Base-by-base conservation (phyloP, 169 alveolate species). In the Toxoplasma gondii region DNA sequence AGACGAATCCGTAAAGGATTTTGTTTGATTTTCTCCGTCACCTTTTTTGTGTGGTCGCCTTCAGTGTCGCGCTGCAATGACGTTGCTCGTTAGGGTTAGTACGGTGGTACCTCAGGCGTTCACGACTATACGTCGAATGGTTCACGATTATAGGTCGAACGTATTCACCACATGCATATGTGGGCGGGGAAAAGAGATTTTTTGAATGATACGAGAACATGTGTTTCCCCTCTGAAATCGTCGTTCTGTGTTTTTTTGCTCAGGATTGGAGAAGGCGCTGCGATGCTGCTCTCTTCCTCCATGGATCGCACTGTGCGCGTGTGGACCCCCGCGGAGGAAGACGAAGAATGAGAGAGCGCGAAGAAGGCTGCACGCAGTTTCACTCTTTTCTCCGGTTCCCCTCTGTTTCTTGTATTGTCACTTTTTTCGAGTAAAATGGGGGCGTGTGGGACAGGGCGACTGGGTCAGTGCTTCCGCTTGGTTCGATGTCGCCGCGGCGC, bases 271-370 rank as follows among this genome's bases (percentile, higher is more conserved):
- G 93, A 94, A 53, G 94, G 95, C 41, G 93, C 96, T 12, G 88
- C 95, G 53, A 92, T 90, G 83, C 88, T 95, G 44, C 83, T 95
- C 29, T 94, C 97, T 38, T 88, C 96, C 44, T 95, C 96, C 54
- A 94, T 95, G 95, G 97, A 95, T 82, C 91, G 91, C 34, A 95
- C 97, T 0, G 93, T 95, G n/a, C 93, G 94, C 34, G 84, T 95
- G 43, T 95, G 97, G 97, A 64, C 41, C n/a, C 91, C 90, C 9
- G 90, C n/a, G 36, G 92, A 86, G 81, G 34, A 58, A 53, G 92
- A 36, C 27, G 53, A 78, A 78, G 86, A 78, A 38, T 78, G 49
- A n/a, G 86, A 19, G 86, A 78, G 45, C 5, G 4, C 34, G 82
- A 69, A 69, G 82, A 69, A 69, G 19, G 38, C 34, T 31, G 38